Percentiles rank a stretch among this genome's conserved stretches.
These are phyloP conservation scores for Salvia miltiorrhiza DNA, from an alignment of 257 asterid genomes.

Conservation along the genomic window DNA sequence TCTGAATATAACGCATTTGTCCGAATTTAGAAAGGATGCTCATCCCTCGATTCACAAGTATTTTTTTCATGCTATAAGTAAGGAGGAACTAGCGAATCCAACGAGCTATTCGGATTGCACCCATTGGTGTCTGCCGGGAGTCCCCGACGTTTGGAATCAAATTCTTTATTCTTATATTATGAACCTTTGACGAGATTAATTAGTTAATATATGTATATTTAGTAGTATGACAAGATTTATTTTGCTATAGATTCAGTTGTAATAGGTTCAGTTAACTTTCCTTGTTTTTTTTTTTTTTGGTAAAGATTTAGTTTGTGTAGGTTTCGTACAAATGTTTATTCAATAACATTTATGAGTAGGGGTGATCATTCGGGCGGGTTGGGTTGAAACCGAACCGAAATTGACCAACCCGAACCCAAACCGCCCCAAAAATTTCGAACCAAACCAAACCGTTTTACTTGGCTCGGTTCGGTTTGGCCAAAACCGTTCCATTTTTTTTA, in stretches of 20 bases:
- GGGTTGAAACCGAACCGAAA: too few relatives aligned
- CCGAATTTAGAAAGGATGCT: slow-evolving; percentile 21
- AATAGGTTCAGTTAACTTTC: too few relatives aligned
- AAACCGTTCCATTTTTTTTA: too few relatives aligned
- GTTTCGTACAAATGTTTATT: too few relatives aligned
- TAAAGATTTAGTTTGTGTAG: too few relatives aligned
- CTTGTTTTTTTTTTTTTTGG: too few relatives aligned
- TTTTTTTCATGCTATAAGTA: background rate
- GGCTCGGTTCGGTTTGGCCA: too few relatives aligned
- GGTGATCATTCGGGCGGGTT: too few relatives aligned
- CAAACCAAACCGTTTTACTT: too few relatives aligned
- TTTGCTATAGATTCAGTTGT: background rate
- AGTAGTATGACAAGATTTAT: background rate
- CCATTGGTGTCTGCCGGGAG: slow-evolving; percentile 62
- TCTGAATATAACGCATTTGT: slow-evolving; percentile 19
- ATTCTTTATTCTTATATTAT: slow-evolving; percentile 38
- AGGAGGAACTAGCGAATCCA: background rate
- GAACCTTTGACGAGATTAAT: background rate
- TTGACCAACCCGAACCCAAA: too few relatives aligned
- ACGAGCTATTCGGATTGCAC: slow-evolving; percentile 24
- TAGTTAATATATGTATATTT: background rate
- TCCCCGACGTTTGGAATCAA: slow-evolving; percentile 54
- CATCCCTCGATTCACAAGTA: slow-evolving; percentile 26
- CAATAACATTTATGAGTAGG: too few relatives aligned
- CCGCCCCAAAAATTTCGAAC: too few relatives aligned